Evolutionary conservation across 208 protist species (phyloP), one percentile per base, ranked within the genome.

Genomic region (Trypanosoma cruzi): DNA sequence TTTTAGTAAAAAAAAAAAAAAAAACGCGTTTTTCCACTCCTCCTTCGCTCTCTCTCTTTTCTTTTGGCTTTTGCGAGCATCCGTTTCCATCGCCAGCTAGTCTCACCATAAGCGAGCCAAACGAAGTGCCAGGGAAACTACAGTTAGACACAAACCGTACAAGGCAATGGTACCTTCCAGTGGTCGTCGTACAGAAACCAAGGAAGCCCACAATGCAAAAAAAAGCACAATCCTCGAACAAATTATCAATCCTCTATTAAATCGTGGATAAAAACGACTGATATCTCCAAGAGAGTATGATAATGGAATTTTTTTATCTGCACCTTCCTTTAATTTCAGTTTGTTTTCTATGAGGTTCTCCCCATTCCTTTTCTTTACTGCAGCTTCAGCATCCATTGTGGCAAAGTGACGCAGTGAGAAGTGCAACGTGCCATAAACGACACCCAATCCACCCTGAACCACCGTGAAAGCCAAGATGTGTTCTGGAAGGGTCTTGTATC

Each of bases 101-200:
- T 36, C 49, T 55, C 50, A 75, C 71, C 71, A 75, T 3, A 68
- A 50, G 14, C 44, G 22, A 28, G 70, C 48, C 20, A 75, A n/a
- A 1, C 44, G 32, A 8, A 65, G 14, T 31, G 56, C 36, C 24
- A 88, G 34, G 40, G 78, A 83, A 11, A 74, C 8, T 31, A 80
- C 64, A 6, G 86, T 65, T 20, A 72, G 54, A 63, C 82, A 84
- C 29, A 85, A 71, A 18, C 86, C 80, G 36, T 79, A 29, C 20
- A 83, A 57, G 16, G 75, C 66, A 32, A 84, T 71, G 10, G 56
- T 56, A 6, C 87, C 84, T 40, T 93, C 87, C 24, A 93, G 46
- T 6, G 87, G 87, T 6, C 87, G 80, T 5, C 87, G 83, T 20
- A 88, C 36, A 14, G 80, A 71, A 28, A 93, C 73, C 5, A 88